phyloP scores from a whole-genome alignment of 2,329 filamentous ascomycete genomes.

The Hortaea sp. region DNA sequence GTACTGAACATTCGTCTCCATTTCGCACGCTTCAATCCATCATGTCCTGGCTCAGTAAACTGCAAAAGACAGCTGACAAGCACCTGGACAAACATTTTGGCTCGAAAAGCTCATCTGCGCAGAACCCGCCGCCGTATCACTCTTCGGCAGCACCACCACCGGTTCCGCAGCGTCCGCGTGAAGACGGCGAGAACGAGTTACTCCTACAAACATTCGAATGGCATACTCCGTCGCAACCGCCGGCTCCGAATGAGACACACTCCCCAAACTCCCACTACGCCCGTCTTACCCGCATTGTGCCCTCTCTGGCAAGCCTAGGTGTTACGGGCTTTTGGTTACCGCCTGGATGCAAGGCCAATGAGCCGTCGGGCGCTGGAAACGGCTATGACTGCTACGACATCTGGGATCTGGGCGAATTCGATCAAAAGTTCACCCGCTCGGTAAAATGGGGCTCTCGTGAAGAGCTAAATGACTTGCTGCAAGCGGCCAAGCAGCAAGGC shows the following conservation, averaged over 20 bases:
- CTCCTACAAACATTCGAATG: slow-evolving; percentile 66
- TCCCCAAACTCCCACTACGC: slow-evolving; percentile 37
- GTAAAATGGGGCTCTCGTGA: slow-evolving; percentile 63
- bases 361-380: slow-evolving; percentile 43
- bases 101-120: not conserved
- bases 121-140: not conserved
- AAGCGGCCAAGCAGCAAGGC: slow-evolving; percentile 41
- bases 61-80: slow-evolving; percentile 1
- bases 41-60: slow-evolving; percentile 4
- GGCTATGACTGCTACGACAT: slow-evolving; percentile 54
- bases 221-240: slow-evolving; percentile 48
- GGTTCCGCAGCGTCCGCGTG: not conserved
- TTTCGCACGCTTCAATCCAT: not conserved
- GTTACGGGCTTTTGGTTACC: slow-evolving; percentile 58
- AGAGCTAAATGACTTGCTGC: slow-evolving; percentile 46
- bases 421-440: slow-evolving; percentile 52
- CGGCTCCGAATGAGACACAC: slow-evolving; percentile 16
- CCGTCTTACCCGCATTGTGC: slow-evolving; percentile 17
- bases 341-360: slow-evolving; percentile 59
- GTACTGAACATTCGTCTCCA: not conserved
- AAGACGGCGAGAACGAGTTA: slow-evolving; percentile 26
- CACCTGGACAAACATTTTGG: not conserved
- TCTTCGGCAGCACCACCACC: not conserved
- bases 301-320: slow-evolving; percentile 38
- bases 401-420: slow-evolving; percentile 65